Conservation (phyloP, 768 basidiomycete species). For the Rhodotorula kratochvilovae region DNA sequence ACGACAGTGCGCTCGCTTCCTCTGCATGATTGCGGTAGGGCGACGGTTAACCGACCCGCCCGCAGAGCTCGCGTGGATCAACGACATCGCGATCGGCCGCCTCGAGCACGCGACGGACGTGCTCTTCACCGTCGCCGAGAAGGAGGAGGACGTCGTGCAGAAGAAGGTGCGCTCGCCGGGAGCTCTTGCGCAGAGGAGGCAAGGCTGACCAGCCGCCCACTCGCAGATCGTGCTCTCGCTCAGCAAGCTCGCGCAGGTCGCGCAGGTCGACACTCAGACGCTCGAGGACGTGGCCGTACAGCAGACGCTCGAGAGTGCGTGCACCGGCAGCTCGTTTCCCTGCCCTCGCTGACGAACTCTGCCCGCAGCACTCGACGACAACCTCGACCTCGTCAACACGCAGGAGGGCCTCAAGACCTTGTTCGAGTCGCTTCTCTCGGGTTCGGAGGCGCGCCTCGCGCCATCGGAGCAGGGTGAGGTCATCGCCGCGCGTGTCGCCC, state of each 20-base stretch:
- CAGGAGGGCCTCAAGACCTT: slow-evolving; percentile 66
- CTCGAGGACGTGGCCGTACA: slow-evolving; percentile 52
- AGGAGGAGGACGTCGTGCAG: slow-evolving; percentile 59
- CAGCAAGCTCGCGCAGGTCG: slow-evolving; percentile 77
- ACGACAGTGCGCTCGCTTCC: slow-evolving; percentile 57
- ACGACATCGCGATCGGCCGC: slow-evolving; percentile 68
- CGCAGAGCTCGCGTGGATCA: slow-evolving; percentile 63
- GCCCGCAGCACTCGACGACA: slow-evolving; percentile 70
- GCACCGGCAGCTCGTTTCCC: too few species aligned
- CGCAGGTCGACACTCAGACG: slow-evolving; percentile 54
- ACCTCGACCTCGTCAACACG: slow-evolving; percentile 78
- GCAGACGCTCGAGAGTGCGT: slow-evolving; percentile 53
- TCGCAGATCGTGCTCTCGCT: slow-evolving; percentile 80
- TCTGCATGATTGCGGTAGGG: not conserved
- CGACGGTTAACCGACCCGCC: not conserved
- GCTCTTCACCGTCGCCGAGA: slow-evolving; percentile 60
- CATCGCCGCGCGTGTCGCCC: slow-evolving; percentile 16
- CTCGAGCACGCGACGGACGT: slow-evolving; percentile 63
- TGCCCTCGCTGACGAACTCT: not conserved
- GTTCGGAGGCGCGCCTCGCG: slow-evolving; percentile 10
- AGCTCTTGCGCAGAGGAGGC: too few species aligned
- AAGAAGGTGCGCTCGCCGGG: slow-evolving; percentile 63
- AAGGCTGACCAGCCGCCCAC: too few species aligned
- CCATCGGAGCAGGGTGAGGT: slow-evolving; percentile 18
- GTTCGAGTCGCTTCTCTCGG: slow-evolving; percentile 52